Base-by-base conservation (phyloP, 164 flowering plant species). In the Vitis amurensis region DNA sequence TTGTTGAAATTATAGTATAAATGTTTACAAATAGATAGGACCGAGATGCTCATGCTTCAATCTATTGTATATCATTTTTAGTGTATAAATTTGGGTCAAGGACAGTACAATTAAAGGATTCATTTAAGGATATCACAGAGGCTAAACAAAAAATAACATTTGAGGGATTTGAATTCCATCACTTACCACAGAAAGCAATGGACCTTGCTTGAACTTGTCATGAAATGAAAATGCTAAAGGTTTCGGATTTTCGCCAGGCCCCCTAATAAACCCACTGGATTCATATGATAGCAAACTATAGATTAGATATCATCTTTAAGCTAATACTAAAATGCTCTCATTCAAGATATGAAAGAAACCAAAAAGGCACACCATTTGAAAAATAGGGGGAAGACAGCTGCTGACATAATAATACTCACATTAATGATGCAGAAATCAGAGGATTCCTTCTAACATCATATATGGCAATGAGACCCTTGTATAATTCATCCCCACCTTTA, bases 241-340 rank as follows among this genome's bases (percentile, higher is more conserved):
- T 80, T 85, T 88, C 11, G 94, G 92, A 73, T 80, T 74, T 56
- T 93, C 95, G 47, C 95, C 99, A 48, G 99, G 98, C 29, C 98
- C 99, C 86, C 97, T 81, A 61, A 93, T 85, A 76, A 93, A 95
- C 62, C 98, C 99, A 78, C 99, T 92, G 82, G 12, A 72, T 14
- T 37, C 61, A 76, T 3, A 74, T 8, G 11, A 68, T 8, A 55
- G 4, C 31, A 61, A 73, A 61, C 31, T 49, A 8, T 2, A 59
- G 11, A 57, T 59, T 57, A 57, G 48, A 27, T 47, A 23, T 16
- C 4, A 55, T 12, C 19, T n/a, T 6, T 6, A 37, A 37, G 8
- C 52, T 31, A 44, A 67, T 15, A 16, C 48, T 50, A 58, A 5
- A 50, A 29, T 3, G 58, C 23, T 60, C 9, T 9, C 17, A 17